Evolutionary conservation across 768 basidiomycete species (phyloP).

Genomic region (Auriscalpium vulgare): DNA sequence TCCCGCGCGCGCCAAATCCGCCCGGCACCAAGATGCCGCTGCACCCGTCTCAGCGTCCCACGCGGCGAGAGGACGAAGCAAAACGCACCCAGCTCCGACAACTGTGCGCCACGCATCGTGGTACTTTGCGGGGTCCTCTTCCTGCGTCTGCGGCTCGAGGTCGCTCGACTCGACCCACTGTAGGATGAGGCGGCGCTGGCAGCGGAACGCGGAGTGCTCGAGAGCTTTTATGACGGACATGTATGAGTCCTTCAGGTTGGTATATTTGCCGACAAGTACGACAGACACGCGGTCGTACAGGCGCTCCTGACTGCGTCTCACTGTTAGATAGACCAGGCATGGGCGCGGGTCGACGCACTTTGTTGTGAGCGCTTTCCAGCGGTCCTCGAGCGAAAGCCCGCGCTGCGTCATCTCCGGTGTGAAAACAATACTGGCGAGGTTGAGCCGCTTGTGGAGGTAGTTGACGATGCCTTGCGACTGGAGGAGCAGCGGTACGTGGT

Average conservation of each 20-base stretch:
- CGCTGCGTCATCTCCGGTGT: conserved; percentile 46
- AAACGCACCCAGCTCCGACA: conserved; percentile 75
- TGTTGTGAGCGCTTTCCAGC: conserved; percentile 81
- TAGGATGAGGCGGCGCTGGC: conserved; percentile 74
- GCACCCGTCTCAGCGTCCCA: conserved; percentile 7
- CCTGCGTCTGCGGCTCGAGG: conserved; percentile 75
- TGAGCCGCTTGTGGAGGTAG: conserved; percentile 77
- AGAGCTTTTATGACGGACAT: conserved; percentile 97
- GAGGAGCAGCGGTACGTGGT: conserved; percentile 91
- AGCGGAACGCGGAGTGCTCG: conserved; percentile 93
- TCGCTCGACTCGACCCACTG: conserved; percentile 97
- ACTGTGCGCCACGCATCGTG: conserved; percentile 94
- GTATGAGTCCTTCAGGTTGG: conserved; percentile 93
- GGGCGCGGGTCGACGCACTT: conserved; percentile 38
- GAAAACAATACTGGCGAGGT: conserved; percentile 51
- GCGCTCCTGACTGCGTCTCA: conserved; percentile 70
- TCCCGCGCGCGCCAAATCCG: conserved; percentile 89
- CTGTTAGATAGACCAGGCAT: not conserved
- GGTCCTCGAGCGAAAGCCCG: conserved; percentile 56
- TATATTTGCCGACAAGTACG: conserved; percentile 96
- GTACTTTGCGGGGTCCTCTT: conserved; percentile 75
- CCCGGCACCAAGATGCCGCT: conserved; percentile 97
- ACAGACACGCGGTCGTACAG: conserved; percentile 85
- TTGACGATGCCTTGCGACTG: conserved; percentile 87
- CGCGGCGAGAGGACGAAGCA: not conserved